These are phyloP conservation scores for Cupressus sempervirens DNA, from an alignment of 75 land plant species.

Conservation along the genomic window DNA sequence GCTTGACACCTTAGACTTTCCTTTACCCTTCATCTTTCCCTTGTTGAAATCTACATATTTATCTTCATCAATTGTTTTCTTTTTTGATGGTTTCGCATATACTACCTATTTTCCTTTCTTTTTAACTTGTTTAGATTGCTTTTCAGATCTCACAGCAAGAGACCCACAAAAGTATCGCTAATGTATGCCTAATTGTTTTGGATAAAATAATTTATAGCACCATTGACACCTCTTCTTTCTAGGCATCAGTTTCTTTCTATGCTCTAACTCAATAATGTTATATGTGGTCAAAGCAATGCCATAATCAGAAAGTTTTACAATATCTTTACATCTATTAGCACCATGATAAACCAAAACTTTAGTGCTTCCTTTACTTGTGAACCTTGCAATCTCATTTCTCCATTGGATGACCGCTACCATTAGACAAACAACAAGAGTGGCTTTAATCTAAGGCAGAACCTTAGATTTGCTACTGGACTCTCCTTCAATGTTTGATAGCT, in stretches of 20 bases:
- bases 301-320: constrained; percentile 45
- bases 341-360: constrained; percentile 83
- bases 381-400: constrained; percentile 67
- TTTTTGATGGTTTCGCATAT: not conserved
- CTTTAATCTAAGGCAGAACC: constrained; percentile 32
- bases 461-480: constrained; percentile 8
- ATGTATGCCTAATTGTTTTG: constrained; percentile 41
- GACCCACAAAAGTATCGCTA: constrained; percentile 76
- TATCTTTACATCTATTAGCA: constrained; percentile 34
- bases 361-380: constrained; percentile 56
- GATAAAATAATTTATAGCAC: constrained; percentile 48
- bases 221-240: constrained; percentile 56
- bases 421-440: constrained; percentile 86
- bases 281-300: constrained; percentile 87
- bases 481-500: not conserved
- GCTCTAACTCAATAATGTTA: constrained; percentile 62
- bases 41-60: not conserved
- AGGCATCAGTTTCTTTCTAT: constrained; percentile 60
- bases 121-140: constrained; percentile 67
- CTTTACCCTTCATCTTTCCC: not conserved
- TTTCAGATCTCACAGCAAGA: constrained; percentile 54
- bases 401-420: constrained; percentile 89
- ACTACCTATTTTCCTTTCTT: constrained; percentile 14
- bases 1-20: not conserved
- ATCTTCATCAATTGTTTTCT: constrained; percentile 8